Evolutionary conservation across 345 rosid species (phyloP), one percentile per base, ranked within the genome.

Genomic region (Gynandropsis gynandra): DNA sequence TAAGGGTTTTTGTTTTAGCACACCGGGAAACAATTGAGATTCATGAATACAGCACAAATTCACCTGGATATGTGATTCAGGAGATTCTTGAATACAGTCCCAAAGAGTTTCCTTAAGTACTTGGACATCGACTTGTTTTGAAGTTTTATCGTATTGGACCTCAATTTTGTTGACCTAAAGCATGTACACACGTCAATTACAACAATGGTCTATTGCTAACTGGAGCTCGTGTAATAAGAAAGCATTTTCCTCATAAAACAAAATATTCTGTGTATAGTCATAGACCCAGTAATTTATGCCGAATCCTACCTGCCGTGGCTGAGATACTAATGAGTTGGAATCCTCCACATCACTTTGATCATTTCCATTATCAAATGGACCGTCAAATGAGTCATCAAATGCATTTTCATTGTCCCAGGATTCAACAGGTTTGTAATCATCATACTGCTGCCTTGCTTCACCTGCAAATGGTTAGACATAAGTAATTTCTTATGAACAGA

Each of bases 51-150:
- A 8, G 1, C 9, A 11, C 51, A 44, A 51, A 42, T 47, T 29
- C 62, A 82, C 86, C 84, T 77, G 70, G 55, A 33, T 33, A 61
- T 80, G 62, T 13, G 42, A 20, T 71, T 71, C 67, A 12, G 82
- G 73, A 45, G 85, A 67, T 47, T 55, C 76, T 44, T 74, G 80
- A 17, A 87, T 71, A 32, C 74, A 85, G 37, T 66, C 81, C 98
- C 96, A 87, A 21, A 92, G 79, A 43, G 87, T 82, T 74, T 77
- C 87, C 69, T 90, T 90, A 44, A 90, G 76, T 34, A 60, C 61
- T 72, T 87, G 95, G 54, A 87, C 96, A 55, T 87, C 96, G 36
- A 90, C 95, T 87, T 80, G 98, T 72, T 87, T 90, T 36, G 95
- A 80, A 51, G 87, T 79, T 68, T 76, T 84, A 64, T 90, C 98